Evolutionary conservation across 2,329 filamentous ascomycete genomes (phyloP).

Genomic region (Aureobasidium uvarum): DNA sequence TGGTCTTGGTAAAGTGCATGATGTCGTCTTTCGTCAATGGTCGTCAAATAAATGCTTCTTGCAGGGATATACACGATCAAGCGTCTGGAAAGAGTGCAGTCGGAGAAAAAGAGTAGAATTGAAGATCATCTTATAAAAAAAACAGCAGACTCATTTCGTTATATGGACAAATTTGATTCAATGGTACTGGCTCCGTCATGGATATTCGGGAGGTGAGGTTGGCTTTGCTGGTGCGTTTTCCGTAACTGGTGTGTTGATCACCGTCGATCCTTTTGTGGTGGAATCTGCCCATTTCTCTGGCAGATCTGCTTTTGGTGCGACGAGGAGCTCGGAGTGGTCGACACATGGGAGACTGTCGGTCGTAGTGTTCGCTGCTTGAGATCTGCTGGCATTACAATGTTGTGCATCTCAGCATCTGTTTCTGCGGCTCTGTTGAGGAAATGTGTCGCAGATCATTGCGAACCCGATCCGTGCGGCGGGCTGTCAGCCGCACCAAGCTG

Average conservation of each 20-base stretch:
- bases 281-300: neutral
- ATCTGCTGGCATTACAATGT: neutral
- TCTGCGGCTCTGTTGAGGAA: neutral
- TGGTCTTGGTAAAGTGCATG: constrained; percentile 14
- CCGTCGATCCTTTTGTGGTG: neutral
- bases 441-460: neutral
- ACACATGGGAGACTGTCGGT: neutral
- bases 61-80: neutral
- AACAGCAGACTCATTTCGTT: neutral
- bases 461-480: neutral
- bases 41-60: neutral
- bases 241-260: neutral
- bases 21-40: neutral
- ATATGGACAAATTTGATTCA: neutral
- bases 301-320: neutral
- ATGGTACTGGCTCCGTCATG: constrained; percentile 13
- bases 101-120: neutral
- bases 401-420: neutral
- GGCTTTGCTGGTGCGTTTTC: neutral
- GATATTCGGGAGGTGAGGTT: constrained; percentile 1
- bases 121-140: neutral
- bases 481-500: constrained; percentile 6
- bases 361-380: neutral
- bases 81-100: neutral
- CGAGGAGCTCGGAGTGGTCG: too few relatives aligned